These are phyloP conservation scores for Gossypium rotundifolium DNA, from an alignment of 345 rosid genomes.

Conservation along the genomic window DNA sequence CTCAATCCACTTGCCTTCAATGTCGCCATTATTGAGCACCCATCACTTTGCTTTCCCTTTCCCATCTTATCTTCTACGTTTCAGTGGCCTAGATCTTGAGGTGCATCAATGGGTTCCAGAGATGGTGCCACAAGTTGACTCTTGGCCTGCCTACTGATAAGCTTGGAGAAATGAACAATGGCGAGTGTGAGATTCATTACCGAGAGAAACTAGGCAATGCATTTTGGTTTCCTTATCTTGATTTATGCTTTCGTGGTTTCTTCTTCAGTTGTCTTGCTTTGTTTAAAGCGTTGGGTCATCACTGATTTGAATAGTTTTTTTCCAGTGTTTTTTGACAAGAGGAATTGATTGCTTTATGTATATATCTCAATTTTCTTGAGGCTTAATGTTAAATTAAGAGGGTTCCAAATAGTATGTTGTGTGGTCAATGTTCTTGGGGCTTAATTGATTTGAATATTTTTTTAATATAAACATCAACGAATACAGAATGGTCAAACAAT, in stretches of 20 bases:
- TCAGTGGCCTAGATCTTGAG: constrained; percentile 87
- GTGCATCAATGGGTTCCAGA: constrained; percentile 94
- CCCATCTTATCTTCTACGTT: constrained; percentile 85
- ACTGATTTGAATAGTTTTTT: not conserved
- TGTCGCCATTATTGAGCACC: constrained; percentile 95
- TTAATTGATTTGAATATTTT: too few species aligned
- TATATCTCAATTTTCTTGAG: not conserved
- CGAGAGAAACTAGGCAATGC: constrained; percentile 96
- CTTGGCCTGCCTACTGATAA: constrained; percentile 79
- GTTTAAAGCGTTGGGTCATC: constrained; percentile 33
- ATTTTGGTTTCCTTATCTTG: constrained; percentile 83
- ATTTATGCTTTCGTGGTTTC: constrained; percentile 79
- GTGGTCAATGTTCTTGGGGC: too few species aligned
- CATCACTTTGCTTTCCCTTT: constrained; percentile 63
- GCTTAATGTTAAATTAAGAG: not conserved
- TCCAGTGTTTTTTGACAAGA: too few species aligned
- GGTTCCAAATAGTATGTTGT: too few species aligned
- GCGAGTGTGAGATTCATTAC: constrained; percentile 59
- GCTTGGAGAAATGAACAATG: constrained; percentile 57
- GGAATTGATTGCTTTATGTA: not conserved
- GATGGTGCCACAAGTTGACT: constrained; percentile 92
- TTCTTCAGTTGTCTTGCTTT: constrained; percentile 72
- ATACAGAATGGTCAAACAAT: too few species aligned
- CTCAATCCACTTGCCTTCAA: constrained; percentile 60
- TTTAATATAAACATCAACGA: too few species aligned